A percentile compares a stretch with the other conserved stretches of the same genome.
Evolutionary conservation across 345 rosid species (phyloP).

Genomic region (Populus ilicifolia): DNA sequence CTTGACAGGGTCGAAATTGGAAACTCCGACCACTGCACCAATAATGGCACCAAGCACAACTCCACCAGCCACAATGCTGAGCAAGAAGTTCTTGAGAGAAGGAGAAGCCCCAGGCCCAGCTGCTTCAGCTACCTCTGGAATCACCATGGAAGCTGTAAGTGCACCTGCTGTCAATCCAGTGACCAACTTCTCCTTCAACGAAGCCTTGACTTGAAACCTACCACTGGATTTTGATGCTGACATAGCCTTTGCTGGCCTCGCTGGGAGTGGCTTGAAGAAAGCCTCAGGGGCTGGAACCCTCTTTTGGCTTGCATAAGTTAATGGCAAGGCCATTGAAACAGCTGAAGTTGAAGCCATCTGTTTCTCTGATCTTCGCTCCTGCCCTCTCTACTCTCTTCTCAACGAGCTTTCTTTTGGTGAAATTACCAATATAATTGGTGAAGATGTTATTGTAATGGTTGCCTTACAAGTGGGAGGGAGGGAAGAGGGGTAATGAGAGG

Average conservation of each 20-base stretch:
- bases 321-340: constrained; percentile 61
- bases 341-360: constrained; percentile 76
- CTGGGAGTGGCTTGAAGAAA: constrained; percentile 56
- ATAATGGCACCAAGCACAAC: constrained; percentile 49
- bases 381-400: neutral
- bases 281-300: constrained; percentile 33
- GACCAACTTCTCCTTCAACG: constrained; percentile 68
- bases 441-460: constrained; percentile 5
- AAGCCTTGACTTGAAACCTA: constrained; percentile 47
- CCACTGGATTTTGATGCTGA: constrained; percentile 25
- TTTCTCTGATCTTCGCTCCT: neutral
- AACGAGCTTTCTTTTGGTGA: neutral
- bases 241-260: constrained; percentile 40
- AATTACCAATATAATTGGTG: constrained; percentile 1
- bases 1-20: constrained; percentile 83
- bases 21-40: constrained; percentile 71
- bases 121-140: constrained; percentile 77
- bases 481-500: constrained; percentile 27
- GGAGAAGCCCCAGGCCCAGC: constrained; percentile 65
- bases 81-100: constrained; percentile 91
- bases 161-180: constrained; percentile 76
- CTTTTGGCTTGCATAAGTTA: constrained; percentile 43
- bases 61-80: constrained; percentile 78
- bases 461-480: constrained; percentile 17
- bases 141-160: constrained; percentile 66